phyloP scores from a whole-genome alignment of 495 filamentous ascomycete species.

The Patellaria atrata region DNA sequence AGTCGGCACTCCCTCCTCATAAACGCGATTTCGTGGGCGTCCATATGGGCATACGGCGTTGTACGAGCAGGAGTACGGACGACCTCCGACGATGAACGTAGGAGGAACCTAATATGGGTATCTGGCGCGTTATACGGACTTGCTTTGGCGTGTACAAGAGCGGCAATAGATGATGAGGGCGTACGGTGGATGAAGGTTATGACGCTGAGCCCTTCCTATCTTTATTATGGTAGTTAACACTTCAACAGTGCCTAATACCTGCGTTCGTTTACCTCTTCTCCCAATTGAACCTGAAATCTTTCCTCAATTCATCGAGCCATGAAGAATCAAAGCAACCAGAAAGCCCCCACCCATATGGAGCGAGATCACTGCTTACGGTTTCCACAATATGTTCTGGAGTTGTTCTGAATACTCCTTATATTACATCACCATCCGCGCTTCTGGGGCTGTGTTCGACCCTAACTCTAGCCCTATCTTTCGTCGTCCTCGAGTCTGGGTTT shows the following conservation, averaged over 20 bases:
- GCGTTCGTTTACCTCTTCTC: conserved; percentile 10
- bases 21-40: conserved; percentile 21
- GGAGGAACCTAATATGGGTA: conserved; percentile 15
- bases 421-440: conserved; percentile 7
- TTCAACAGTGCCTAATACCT: conserved; percentile 11
- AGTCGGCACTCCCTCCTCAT: conserved; percentile 24
- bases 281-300: conserved; percentile 11
- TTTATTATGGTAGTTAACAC: neutral
- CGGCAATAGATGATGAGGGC: conserved; percentile 19
- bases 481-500: conserved; percentile 17
- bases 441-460: conserved; percentile 17
- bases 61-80: conserved; percentile 12
- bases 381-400: conserved; percentile 9
- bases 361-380: conserved; percentile 10
- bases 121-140: conserved; percentile 24
- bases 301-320: conserved; percentile 4
- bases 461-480: conserved; percentile 9
- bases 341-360: conserved; percentile 1
- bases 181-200: conserved; percentile 25
- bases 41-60: conserved; percentile 19
- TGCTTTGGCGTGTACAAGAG: conserved; percentile 21
- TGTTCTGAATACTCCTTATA: conserved; percentile 13
- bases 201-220: neutral
- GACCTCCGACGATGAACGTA: conserved; percentile 4
- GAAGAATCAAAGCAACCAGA: conserved; percentile 1